Evolutionary conservation across 2,329 filamentous ascomycete genomes (phyloP).

Genomic region (Ophiostoma tasmaniense): DNA sequence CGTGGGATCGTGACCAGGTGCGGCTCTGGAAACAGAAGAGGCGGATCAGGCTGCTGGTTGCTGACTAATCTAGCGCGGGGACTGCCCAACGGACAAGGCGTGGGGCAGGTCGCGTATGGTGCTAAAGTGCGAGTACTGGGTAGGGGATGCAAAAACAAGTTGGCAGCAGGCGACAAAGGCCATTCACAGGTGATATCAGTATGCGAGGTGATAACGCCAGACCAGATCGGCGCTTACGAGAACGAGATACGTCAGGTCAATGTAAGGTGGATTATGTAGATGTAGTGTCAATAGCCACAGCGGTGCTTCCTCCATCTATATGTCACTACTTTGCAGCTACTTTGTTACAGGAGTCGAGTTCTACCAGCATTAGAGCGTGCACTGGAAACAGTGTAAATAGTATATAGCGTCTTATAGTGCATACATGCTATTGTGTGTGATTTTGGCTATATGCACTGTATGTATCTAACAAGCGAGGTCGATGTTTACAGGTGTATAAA

Average conservation of each 20-base stretch:
- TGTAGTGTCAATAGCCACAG: not conserved
- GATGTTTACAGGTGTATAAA: not conserved
- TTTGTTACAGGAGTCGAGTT: too few relatives aligned
- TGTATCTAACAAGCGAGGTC: not conserved
- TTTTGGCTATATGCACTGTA: not conserved
- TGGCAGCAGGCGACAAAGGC: not conserved
- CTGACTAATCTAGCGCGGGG: not conserved
- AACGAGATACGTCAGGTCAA: constrained; percentile 7
- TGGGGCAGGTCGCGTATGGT: not conserved
- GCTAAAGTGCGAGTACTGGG: not conserved
- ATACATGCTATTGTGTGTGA: not conserved
- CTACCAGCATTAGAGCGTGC: not conserved
- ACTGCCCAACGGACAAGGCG: not conserved
- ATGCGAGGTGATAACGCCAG: constrained; percentile 3
- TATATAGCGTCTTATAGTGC: not conserved
- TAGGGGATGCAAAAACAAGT: not conserved
- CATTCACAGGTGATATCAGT: not conserved
- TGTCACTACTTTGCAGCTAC: too few relatives aligned
- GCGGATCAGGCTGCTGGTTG: not conserved
- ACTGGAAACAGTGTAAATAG: not conserved
- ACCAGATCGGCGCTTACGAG: constrained; percentile 11
- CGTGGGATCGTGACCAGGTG: not conserved
- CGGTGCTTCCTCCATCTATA: too few relatives aligned
- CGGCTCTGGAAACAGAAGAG: not conserved
- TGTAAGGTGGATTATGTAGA: constrained; percentile 7